These are phyloP conservation scores for Glycyrrhiza uralensis DNA, from an alignment of 306 rosid species.

Conservation along the genomic window DNA sequence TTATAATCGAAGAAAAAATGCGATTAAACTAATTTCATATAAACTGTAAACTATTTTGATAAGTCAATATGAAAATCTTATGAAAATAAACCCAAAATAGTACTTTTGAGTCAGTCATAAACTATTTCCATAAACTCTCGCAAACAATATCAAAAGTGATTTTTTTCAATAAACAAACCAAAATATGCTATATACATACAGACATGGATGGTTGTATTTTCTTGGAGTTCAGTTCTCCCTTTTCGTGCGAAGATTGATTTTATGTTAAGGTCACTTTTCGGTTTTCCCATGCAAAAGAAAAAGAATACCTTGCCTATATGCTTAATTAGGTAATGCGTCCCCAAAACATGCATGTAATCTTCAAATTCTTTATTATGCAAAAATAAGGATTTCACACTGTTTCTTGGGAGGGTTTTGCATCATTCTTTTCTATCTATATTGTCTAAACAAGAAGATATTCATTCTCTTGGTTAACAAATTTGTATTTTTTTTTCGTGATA, in stretches of 20 bases:
- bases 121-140: too few species aligned
- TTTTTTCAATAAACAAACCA: too few species aligned
- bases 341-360: background rate
- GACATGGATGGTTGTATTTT: conserved; percentile 1
- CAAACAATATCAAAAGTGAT: too few species aligned
- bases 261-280: background rate
- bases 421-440: conserved; percentile 12
- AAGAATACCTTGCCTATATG: conserved; percentile 27
- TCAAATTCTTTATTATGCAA: background rate
- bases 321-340: conserved; percentile 20
- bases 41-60: too few species aligned
- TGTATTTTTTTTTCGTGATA: too few species aligned
- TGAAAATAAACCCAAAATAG: too few species aligned
- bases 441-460: background rate
- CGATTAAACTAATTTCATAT: too few species aligned
- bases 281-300: conserved; percentile 14
- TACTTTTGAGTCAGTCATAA: too few species aligned
- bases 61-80: too few species aligned
- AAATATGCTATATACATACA: too few species aligned
- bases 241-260: conserved; percentile 34
- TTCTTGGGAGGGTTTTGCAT: conserved; percentile 12
- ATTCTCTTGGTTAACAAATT: background rate
- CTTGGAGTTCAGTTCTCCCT: conserved; percentile 21
- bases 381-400: background rate
- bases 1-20: too few species aligned